Conservation (phyloP, 169 alveolate genomes). For the Theileria annulata region DNA sequence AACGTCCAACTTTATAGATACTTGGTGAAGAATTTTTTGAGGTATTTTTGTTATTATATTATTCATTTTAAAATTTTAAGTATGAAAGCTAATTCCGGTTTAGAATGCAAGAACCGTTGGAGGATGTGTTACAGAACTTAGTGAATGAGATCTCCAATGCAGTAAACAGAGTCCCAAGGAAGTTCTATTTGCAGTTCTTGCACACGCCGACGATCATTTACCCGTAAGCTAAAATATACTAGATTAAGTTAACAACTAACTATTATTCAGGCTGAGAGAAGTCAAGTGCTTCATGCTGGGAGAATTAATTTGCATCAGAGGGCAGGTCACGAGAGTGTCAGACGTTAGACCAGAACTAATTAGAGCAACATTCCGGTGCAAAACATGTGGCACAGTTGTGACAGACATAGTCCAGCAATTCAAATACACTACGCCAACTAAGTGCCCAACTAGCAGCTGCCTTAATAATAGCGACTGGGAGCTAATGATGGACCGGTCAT, state of each 20-base stretch:
- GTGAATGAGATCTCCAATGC: conserved; percentile 65
- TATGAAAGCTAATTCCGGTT: background rate
- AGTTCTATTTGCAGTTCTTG: conserved; percentile 70
- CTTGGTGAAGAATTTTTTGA: conserved; percentile 70
- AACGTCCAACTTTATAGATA: conserved; percentile 73
- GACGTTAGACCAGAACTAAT: conserved; percentile 96
- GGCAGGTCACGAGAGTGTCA: conserved; percentile 95
- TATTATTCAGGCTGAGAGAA: conserved; percentile 41
- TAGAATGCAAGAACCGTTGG: conserved; percentile 75
- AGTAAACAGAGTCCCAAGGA: conserved; percentile 67
- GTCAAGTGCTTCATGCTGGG: conserved; percentile 89
- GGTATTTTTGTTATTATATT: background rate
- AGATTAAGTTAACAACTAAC: conserved; percentile 2
- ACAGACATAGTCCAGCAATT: conserved; percentile 91
- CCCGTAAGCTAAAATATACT: conserved; percentile 45
- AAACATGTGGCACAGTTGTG: conserved; percentile 87
- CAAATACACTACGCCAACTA: conserved; percentile 87
- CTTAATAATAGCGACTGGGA: conserved; percentile 89
- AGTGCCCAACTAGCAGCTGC: conserved; percentile 79
- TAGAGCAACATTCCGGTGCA: conserved; percentile 90
- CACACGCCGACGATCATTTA: conserved; percentile 67
- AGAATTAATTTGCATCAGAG: conserved; percentile 88
- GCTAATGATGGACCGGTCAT: conserved; percentile 83
- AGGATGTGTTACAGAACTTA: conserved; percentile 69
- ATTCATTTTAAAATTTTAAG: background rate